A percentile compares a stretch with the other conserved stretches of the same genome.
Evolutionary conservation across 139 green algal species (phyloP).

Genomic region (Coccomyxa sp.): DNA sequence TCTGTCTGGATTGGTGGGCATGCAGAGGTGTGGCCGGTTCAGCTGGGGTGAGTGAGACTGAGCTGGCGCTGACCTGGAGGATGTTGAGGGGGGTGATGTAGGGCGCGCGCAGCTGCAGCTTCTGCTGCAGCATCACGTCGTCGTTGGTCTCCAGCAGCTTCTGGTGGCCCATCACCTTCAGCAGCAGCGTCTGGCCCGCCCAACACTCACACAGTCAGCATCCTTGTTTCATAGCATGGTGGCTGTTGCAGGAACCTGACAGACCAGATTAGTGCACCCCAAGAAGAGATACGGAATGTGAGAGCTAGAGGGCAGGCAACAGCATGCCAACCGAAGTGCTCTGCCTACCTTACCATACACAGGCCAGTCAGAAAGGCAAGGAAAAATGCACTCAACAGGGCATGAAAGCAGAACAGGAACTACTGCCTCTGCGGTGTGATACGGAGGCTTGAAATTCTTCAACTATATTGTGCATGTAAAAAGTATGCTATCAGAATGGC

Average conservation of each 20-base stretch:
- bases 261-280: neutral
- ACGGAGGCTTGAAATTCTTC: too few relatives aligned
- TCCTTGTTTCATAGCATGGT: too few relatives aligned
- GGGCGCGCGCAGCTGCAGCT: slow-evolving; percentile 81
- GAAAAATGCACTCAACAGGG: too few relatives aligned
- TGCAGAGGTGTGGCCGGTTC: neutral
- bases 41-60: too few relatives aligned
- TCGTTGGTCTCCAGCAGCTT: slow-evolving; percentile 51
- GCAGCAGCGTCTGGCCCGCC: neutral
- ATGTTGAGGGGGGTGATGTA: slow-evolving; percentile 95
- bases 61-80: slow-evolving; percentile 59
- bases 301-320: too few relatives aligned
- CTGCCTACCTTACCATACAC: too few relatives aligned
- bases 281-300: neutral
- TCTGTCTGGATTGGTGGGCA: neutral
- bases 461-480: too few relatives aligned
- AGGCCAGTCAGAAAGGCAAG: too few relatives aligned
- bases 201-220: neutral
- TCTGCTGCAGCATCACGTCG: slow-evolving; percentile 71
- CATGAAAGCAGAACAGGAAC: too few relatives aligned
- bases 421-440: too few relatives aligned
- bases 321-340: too few relatives aligned
- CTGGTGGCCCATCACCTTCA: slow-evolving; percentile 68
- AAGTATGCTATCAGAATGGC: neutral
- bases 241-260: neutral